Evolutionary conservation across 345 rosid genomes (phyloP).

Genomic region (Cardamine chenopodiifolia): DNA sequence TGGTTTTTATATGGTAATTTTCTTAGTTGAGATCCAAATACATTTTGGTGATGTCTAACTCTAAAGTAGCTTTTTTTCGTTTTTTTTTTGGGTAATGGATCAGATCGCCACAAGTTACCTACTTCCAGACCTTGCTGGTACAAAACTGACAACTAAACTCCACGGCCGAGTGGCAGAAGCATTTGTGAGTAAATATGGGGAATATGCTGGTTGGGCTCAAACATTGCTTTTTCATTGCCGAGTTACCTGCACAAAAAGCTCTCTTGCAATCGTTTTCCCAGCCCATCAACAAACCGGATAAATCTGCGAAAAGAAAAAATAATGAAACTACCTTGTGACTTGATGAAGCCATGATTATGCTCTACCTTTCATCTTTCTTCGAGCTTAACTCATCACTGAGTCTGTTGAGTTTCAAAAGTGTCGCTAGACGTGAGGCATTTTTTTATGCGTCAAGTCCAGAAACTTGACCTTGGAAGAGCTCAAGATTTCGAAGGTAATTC

Average conservation of each 20-base stretch:
- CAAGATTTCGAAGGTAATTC: too few relatives aligned
- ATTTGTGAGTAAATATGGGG: slow-evolving; percentile 87
- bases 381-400: background rate
- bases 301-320: slow-evolving; percentile 38
- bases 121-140: slow-evolving; percentile 83
- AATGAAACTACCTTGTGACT: slow-evolving; percentile 14
- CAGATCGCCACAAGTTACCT: slow-evolving; percentile 84
- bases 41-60: slow-evolving; percentile 22
- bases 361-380: background rate
- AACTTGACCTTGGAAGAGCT: too few relatives aligned
- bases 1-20: background rate
- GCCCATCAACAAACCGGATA: slow-evolving; percentile 41
- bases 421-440: background rate
- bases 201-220: slow-evolving; percentile 98
- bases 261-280: slow-evolving; percentile 56
- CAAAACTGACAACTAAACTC: slow-evolving; percentile 71
- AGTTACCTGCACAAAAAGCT: slow-evolving; percentile 81
- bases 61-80: background rate
- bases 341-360: slow-evolving; percentile 21
- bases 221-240: slow-evolving; percentile 84
- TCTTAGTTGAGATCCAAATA: background rate
- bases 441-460: too few relatives aligned
- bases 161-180: slow-evolving; percentile 79
- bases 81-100: slow-evolving; percentile 32
- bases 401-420: slow-evolving; percentile 2